Conservation (phyloP, 2,329 filamentous ascomycete species). For the Fusarium lateritium region DNA sequence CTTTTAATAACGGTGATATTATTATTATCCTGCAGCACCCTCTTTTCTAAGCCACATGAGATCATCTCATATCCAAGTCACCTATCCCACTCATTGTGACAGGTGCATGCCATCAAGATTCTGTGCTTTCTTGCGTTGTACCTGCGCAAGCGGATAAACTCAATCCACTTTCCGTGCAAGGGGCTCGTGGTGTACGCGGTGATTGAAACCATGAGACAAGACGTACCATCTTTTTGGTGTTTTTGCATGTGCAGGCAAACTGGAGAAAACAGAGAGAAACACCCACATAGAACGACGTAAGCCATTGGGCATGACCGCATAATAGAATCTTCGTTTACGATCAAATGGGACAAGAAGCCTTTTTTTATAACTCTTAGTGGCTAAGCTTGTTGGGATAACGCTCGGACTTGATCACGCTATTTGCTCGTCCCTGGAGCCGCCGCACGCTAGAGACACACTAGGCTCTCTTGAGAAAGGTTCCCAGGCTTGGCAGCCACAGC, state of each 20-base stretch:
- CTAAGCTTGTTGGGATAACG: conserved; percentile 14
- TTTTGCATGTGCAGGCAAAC: background rate
- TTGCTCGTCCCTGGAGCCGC: conserved; percentile 27
- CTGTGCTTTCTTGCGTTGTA: conserved; percentile 31
- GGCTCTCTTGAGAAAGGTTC: conserved; percentile 7
- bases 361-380: conserved; percentile 11
- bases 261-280: background rate
- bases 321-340: background rate
- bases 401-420: conserved; percentile 16
- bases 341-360: conserved; percentile 11
- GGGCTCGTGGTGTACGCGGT: conserved; percentile 9
- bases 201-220: conserved; percentile 3
- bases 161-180: conserved; percentile 23
- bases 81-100: conserved; percentile 21
- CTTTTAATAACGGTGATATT: conserved; percentile 3
- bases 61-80: conserved; percentile 16
- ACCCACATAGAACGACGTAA: background rate
- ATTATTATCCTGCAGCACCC: conserved; percentile 13
- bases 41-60: conserved; percentile 26
- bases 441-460: conserved; percentile 2
- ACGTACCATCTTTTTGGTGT: background rate
- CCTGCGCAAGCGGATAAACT: conserved; percentile 33
- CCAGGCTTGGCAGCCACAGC: conserved; percentile 23
- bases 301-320: background rate
- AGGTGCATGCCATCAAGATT: conserved; percentile 17